Base-by-base conservation (phyloP, 257 asterid species). In the Ilex asprella region DNA sequence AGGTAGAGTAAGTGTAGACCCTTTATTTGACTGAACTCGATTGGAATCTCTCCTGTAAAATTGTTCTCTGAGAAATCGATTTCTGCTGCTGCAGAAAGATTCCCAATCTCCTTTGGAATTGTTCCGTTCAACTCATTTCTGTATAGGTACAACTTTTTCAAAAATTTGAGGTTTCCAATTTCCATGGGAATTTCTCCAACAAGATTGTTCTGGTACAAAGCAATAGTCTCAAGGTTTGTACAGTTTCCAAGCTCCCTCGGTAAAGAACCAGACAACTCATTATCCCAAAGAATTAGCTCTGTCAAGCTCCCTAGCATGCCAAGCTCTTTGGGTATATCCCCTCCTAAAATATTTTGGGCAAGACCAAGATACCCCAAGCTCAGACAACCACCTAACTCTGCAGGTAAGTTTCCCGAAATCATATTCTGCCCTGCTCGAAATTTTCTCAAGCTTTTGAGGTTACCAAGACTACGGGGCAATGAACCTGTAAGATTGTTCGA, bases 381-480 rank as follows among this genome's bases (percentile, higher is more conserved):
- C 62, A 29, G 52, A 55, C 98, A 91, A 41, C 59, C 65, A 60
- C 87, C 91, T 59, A 91, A 76, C 60, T 81, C 90, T 1, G 83
- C 30, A 0, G 95, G 98, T 65, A 91, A 73, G 71, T 74, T 86
- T 56, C 95, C 98, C 0, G 96, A 84, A 56, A 91, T 75, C 6
- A 73, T 75, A 73, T 91, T 91, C 74, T 88, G 92, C 65, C 98
- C 98, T 5, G 86, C 91, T 44, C 98, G 86, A 54, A 91, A 84
- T 12, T 58, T 73, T 43, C 53, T 65, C 83, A 91, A 71, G 64
- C 64, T 82, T 56, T 49, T 80, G 66, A 91, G 60, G 64, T 82
- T 84, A 14, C 96, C 94, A 14, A 91, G 69, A 14, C 94, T 81
- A 5, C 13, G 62, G 29, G 95, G 98, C 76, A 91, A 55, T 15